phyloP scores from a whole-genome alignment of 2,329 filamentous ascomycete genomes.

The Verruconis gallopava region DNA sequence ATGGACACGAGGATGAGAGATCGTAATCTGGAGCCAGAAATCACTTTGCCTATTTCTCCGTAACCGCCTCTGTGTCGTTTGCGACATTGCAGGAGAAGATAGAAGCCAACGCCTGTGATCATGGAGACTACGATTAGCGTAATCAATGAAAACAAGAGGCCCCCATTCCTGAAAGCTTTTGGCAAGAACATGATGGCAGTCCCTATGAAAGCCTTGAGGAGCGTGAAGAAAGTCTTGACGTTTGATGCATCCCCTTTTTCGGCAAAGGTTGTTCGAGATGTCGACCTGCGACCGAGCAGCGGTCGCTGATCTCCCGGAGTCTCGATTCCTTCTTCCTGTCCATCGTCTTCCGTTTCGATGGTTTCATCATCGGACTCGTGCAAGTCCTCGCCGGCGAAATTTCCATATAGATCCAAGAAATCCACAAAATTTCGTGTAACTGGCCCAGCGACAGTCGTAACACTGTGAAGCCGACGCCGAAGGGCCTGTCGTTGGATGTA shows the following conservation, averaged over 20 bases:
- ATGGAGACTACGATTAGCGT: constrained; percentile 52
- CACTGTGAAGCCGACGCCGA: constrained; percentile 18
- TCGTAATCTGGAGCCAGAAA: constrained; percentile 51
- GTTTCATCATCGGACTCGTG: constrained; percentile 48
- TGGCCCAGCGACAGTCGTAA: constrained; percentile 35
- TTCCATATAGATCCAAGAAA: constrained; percentile 63
- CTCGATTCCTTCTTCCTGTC: constrained; percentile 23
- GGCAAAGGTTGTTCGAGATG: constrained; percentile 27
- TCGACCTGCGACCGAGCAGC: constrained; percentile 44
- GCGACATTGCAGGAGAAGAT: constrained; percentile 56
- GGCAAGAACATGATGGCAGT: constrained; percentile 74
- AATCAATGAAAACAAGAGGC: constrained; percentile 60
- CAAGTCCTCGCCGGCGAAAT: constrained; percentile 62
- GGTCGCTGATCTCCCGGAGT: constrained; percentile 42
- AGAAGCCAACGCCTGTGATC: constrained; percentile 58
- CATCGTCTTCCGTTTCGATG: constrained; percentile 38
- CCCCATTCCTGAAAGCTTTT: constrained; percentile 67
- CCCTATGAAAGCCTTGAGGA: constrained; percentile 66
- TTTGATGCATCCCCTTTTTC: constrained; percentile 49
- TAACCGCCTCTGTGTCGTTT: constrained; percentile 54
- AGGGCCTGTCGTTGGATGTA: constrained; percentile 31
- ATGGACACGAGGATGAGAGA: constrained; percentile 56
- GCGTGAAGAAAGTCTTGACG: constrained; percentile 64
- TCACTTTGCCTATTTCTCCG: constrained; percentile 56
- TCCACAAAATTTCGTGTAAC: constrained; percentile 60